phyloP scores from a whole-genome alignment of 768 basidiomycete genomes.

The Macrolepiota albuminosa region DNA sequence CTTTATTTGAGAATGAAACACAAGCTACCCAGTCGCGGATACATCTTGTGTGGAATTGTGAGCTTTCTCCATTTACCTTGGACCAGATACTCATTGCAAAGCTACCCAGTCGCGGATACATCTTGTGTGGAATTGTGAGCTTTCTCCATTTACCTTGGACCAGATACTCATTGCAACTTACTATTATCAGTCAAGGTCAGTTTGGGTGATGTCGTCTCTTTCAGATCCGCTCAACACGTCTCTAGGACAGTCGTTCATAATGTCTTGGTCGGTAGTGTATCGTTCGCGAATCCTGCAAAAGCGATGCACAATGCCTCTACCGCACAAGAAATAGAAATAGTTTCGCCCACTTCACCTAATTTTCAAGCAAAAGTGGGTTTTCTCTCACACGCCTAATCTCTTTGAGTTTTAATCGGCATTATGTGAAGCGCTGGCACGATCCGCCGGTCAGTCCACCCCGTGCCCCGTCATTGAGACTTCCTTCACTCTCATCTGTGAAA shows the following conservation, averaged over 20 bases:
- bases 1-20: constrained; percentile 77
- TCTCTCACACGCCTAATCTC: constrained; percentile 1
- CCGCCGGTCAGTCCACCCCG: constrained; percentile 55
- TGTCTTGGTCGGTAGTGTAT: constrained; percentile 72
- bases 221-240: constrained; percentile 5
- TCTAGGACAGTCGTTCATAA: constrained; percentile 67
- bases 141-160: constrained; percentile 3
- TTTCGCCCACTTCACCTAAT: constrained; percentile 53
- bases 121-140: constrained; percentile 71
- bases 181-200: constrained; percentile 17
- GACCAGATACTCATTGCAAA: constrained; percentile 20
- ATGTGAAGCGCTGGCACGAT: constrained; percentile 59
- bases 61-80: constrained; percentile 24
- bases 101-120: constrained; percentile 69
- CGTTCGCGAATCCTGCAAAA: constrained; percentile 72
- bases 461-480: constrained; percentile 33
- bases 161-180: constrained; percentile 1
- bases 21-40: constrained; percentile 74
- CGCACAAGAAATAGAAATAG: constrained; percentile 74
- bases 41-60: constrained; percentile 70
- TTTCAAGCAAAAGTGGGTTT: constrained; percentile 46
- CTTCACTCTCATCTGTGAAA: constrained; percentile 24
- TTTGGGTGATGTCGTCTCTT: neutral
- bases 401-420: neutral
- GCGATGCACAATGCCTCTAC: constrained; percentile 79